phyloP scores from a whole-genome alignment of 2,329 filamentous ascomycete species.

The Endoconidiophora laricicola region DNA sequence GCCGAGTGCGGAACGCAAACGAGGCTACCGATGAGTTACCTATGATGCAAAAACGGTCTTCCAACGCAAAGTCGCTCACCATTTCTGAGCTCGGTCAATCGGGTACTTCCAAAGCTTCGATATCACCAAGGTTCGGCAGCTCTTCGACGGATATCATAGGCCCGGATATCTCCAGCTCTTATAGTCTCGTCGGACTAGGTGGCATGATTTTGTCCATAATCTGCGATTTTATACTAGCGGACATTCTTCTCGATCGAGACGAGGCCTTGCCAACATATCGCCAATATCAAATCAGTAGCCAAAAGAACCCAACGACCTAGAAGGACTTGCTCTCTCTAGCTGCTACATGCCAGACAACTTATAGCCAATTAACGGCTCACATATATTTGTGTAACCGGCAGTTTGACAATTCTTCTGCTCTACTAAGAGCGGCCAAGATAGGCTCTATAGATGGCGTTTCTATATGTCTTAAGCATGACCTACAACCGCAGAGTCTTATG shows the following conservation, averaged over 20 bases:
- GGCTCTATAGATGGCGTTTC: conserved; percentile 5
- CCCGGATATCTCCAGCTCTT: too few relatives aligned
- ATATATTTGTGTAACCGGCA: conserved; percentile 5
- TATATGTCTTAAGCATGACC: not conserved
- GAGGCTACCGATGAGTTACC: not conserved
- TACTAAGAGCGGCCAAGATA: not conserved
- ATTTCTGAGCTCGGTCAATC: not conserved
- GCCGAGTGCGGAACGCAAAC: not conserved
- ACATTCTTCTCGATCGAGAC: not conserved
- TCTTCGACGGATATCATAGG: too few relatives aligned
- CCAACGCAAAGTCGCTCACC: not conserved
- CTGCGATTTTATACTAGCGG: too few relatives aligned
- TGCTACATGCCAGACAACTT: conserved; percentile 1
- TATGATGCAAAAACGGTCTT: not conserved
- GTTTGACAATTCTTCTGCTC: conserved; percentile 6
- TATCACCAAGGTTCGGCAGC: not conserved
- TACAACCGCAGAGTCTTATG: not conserved
- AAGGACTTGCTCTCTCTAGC: conserved; percentile 5
- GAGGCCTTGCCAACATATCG: too few relatives aligned
- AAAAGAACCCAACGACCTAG: not conserved
- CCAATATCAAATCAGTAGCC: too few relatives aligned
- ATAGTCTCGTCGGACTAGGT: too few relatives aligned
- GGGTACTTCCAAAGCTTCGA: not conserved
- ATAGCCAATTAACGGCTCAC: not conserved
- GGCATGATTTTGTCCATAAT: too few relatives aligned